Percentiles rank a stretch among this genome's conserved stretches.
These are phyloP conservation scores for Phoma herbarum DNA, from an alignment of 2,329 filamentous ascomycete species.

Conservation along the genomic window DNA sequence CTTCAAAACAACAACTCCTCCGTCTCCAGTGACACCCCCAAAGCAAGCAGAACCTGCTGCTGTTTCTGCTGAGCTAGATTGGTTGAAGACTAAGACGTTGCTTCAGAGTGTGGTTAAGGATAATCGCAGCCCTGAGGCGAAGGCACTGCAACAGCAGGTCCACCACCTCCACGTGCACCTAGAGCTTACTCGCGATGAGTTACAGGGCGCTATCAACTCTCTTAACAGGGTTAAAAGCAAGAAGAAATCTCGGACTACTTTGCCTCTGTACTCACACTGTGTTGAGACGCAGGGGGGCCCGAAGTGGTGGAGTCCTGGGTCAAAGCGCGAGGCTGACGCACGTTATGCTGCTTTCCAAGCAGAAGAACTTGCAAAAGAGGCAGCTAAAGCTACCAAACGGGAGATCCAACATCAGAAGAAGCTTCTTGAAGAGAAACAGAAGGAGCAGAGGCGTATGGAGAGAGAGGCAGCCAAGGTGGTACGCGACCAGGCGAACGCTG, in stretches of 20 bases:
- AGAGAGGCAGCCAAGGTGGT: neutral
- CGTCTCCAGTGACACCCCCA: neutral
- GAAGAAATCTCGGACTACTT: neutral
- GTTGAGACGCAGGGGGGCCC: neutral
- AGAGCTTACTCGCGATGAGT: neutral
- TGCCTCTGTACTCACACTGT: neutral
- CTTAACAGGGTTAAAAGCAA: neutral
- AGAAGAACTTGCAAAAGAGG: neutral
- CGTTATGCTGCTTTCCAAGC: neutral
- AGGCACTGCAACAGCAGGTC: neutral
- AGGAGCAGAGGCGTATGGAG: slow-evolving; percentile 1
- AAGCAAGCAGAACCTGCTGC: neutral
- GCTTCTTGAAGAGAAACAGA: neutral
- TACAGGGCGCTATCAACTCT: neutral
- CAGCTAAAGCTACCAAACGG: neutral
- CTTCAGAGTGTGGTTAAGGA: neutral
- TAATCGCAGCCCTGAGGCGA: neutral
- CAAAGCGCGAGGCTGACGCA: neutral
- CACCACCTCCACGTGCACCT: neutral
- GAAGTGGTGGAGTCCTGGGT: slow-evolving; percentile 18
- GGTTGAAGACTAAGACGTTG: neutral
- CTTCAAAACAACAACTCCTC: no score
- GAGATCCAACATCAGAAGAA: neutral
- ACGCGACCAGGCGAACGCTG: neutral
- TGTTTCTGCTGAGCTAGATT: neutral